Evolutionary conservation across 768 basidiomycete genomes (phyloP).

Genomic region (Lactifluus pinguis): DNA sequence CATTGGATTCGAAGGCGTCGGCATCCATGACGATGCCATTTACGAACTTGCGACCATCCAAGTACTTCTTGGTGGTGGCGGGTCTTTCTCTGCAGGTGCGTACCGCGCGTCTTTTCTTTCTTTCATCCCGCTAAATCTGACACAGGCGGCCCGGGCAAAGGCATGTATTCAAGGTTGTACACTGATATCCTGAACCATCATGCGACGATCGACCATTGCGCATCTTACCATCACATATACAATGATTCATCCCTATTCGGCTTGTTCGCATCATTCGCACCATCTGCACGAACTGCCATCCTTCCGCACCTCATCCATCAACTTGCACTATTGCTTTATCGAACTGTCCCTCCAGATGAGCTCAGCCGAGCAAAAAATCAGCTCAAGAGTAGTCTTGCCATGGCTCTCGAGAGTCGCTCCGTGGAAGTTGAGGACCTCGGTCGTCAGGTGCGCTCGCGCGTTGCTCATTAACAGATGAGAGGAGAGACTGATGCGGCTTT

Average conservation of each 20-base stretch:
- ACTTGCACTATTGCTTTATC: slow-evolving; percentile 71
- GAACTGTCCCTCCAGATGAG: slow-evolving; percentile 55
- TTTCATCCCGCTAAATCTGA: not conserved
- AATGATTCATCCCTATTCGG: slow-evolving; percentile 91
- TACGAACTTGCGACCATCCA: slow-evolving; percentile 93
- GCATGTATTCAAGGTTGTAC: slow-evolving; percentile 97
- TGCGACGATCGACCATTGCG: slow-evolving; percentile 89
- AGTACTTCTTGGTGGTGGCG: slow-evolving; percentile 89
- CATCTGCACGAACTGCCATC: slow-evolving; percentile 48
- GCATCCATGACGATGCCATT: slow-evolving; percentile 85
- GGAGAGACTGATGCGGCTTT: not conserved
- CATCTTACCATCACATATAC: slow-evolving; percentile 97
- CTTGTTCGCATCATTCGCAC: slow-evolving; percentile 77
- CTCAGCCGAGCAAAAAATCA: slow-evolving; percentile 89
- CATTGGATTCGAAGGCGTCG: slow-evolving; percentile 84
- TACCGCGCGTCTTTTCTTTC: not conserved
- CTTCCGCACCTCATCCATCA: slow-evolving; percentile 83
- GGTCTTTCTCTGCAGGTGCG: slow-evolving; percentile 87
- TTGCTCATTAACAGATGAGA: not conserved
- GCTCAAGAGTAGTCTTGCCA: slow-evolving; percentile 84
- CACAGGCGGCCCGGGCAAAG: slow-evolving; percentile 90
- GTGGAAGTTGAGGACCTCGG: slow-evolving; percentile 87
- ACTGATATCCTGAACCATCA: slow-evolving; percentile 94
- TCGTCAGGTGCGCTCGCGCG: slow-evolving; percentile 53
- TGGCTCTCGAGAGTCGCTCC: slow-evolving; percentile 85